Conservation (phyloP, 257 asterid species). For the Solanum peruvianum region DNA sequence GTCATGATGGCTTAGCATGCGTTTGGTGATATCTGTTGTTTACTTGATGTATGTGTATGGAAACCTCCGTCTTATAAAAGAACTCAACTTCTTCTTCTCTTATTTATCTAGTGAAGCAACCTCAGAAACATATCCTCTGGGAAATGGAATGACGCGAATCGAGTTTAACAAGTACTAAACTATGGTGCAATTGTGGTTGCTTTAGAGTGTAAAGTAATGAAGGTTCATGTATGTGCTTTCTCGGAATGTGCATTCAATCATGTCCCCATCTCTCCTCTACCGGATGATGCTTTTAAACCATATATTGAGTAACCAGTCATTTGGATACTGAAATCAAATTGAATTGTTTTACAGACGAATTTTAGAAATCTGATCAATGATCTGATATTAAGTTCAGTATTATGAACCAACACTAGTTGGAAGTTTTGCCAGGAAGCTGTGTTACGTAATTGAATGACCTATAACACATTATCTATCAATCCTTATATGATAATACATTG, state of each 20-base stretch:
- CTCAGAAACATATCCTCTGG: not conserved
- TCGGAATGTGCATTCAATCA: not conserved
- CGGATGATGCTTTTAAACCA: not conserved
- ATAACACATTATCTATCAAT: not conserved
- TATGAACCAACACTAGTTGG: not conserved
- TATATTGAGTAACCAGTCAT: not conserved
- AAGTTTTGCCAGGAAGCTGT: not conserved
- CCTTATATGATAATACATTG: not conserved
- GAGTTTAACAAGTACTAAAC: not conserved
- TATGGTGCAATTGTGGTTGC: not conserved
- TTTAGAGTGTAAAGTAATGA: not conserved
- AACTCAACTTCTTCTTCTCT: not conserved
- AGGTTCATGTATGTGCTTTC: not conserved
- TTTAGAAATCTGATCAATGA: not conserved
- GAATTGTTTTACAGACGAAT: not conserved
- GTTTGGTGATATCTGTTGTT: not conserved
- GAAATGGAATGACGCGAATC: not conserved
- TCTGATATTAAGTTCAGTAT: not conserved
- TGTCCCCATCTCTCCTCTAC: not conserved
- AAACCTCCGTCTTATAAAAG: not conserved
- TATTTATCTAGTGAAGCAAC: not conserved
- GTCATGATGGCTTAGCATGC: not conserved
- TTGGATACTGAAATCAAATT: not conserved
- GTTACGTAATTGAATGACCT: not conserved
- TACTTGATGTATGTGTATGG: not conserved